phyloP scores from a whole-genome alignment of 441 rosid genomes.

The Adansonia gregorii region DNA sequence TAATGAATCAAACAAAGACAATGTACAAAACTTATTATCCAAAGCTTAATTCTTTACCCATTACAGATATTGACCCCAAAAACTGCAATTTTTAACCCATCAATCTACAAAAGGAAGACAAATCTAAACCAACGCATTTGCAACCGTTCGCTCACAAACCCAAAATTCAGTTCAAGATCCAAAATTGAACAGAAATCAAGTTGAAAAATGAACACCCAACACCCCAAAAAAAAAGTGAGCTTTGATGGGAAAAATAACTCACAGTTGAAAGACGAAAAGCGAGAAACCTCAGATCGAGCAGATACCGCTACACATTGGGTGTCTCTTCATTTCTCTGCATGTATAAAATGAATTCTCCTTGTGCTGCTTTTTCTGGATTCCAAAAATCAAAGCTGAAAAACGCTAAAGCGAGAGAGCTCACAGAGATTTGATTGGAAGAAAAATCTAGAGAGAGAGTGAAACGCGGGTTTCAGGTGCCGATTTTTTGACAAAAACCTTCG shows the following conservation, averaged over 20 bases:
- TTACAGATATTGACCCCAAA: background rate
- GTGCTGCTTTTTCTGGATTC: background rate
- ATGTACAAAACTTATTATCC: slow-evolving; percentile 9
- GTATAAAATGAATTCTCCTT: background rate
- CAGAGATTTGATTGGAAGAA: slow-evolving; percentile 46
- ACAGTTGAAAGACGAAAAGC: slow-evolving; percentile 34
- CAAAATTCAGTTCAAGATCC: slow-evolving; percentile 27
- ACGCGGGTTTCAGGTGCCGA: slow-evolving; percentile 33
- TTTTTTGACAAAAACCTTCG: slow-evolving; percentile 31
- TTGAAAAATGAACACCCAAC: background rate
- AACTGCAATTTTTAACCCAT: background rate
- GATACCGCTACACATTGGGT: slow-evolving; percentile 23
- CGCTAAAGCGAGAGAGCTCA: slow-evolving; percentile 24
- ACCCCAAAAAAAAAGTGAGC: background rate
- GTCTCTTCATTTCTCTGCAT: slow-evolving; percentile 30
- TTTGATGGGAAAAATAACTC: slow-evolving; percentile 22
- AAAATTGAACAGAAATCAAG: slow-evolving; percentile 13
- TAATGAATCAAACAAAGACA: slow-evolving; percentile 20
- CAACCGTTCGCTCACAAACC: slow-evolving; percentile 2
- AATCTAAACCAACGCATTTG: background rate
- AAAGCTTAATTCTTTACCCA: slow-evolving; percentile 24
- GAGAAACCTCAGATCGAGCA: slow-evolving; percentile 49
- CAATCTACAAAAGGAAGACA: background rate
- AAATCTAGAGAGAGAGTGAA: slow-evolving; percentile 47
- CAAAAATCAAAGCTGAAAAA: slow-evolving; percentile 16